These are phyloP conservation scores for Ogataea sp. DNA, from an alignment of 805 yeast genomes.

Conservation along the genomic window DNA sequence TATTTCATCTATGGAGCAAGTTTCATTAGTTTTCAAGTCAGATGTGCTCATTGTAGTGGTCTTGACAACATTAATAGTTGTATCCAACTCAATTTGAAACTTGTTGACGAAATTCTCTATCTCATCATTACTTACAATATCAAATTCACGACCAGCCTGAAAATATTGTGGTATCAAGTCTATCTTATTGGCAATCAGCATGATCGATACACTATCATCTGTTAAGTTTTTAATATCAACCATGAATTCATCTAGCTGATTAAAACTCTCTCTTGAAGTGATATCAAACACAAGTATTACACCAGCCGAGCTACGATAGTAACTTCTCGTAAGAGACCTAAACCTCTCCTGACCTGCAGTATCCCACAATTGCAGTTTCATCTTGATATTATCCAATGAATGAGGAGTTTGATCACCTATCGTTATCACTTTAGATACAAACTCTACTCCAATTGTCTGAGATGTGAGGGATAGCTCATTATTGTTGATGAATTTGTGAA, in stretches of 20 bases:
- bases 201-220: conserved; percentile 17
- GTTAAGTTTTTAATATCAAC: conserved; percentile 24
- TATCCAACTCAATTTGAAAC: conserved; percentile 16
- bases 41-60: conserved; percentile 35
- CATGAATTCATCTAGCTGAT: conserved; percentile 22
- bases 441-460: conserved; percentile 34
- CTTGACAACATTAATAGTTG: conserved; percentile 28
- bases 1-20: conserved; percentile 31
- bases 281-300: conserved; percentile 28
- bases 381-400: conserved; percentile 5
- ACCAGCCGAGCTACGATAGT: conserved; percentile 30
- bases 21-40: too few species aligned
- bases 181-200: conserved; percentile 28
- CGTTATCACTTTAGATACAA: conserved; percentile 23
- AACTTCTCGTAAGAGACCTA: conserved; percentile 28
- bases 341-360: conserved; percentile 32
- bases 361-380: conserved; percentile 29
- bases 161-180: conserved; percentile 12
- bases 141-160: conserved; percentile 5
- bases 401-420: conserved; percentile 7
- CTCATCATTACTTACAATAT: conserved; percentile 25
- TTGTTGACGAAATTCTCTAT: conserved; percentile 23
- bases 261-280: conserved; percentile 16
- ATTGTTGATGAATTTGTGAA: conserved; percentile 25
- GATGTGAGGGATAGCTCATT: conserved; percentile 20